Conservation (phyloP, 805 yeast genomes). For the Hanseniaspora meyeri region DNA sequence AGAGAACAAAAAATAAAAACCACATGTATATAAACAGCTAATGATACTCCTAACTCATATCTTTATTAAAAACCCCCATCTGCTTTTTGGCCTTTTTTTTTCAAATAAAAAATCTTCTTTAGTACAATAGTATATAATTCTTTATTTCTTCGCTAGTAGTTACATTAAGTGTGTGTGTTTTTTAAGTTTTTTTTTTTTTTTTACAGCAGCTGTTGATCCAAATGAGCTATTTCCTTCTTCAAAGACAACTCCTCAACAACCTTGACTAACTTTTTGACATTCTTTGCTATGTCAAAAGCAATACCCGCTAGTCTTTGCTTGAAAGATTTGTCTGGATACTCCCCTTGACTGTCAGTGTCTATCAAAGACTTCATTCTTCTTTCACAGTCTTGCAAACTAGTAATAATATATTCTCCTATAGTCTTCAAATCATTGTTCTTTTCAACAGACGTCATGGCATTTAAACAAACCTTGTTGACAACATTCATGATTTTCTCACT, state of each 20-base stretch:
- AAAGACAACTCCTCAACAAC: slow-evolving; percentile 90
- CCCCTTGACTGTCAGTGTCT: slow-evolving; percentile 35
- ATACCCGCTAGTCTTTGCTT: slow-evolving; percentile 92
- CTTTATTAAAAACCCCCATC: no score
- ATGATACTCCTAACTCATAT: no score
- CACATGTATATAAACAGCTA: background rate
- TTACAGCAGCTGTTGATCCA: slow-evolving; percentile 47
- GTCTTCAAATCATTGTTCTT: slow-evolving; percentile 74
- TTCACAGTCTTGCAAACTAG: slow-evolving; percentile 71
- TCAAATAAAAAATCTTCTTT: background rate
- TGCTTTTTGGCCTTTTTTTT: background rate
- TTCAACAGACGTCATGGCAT: slow-evolving; percentile 75
- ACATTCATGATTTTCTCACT: slow-evolving; percentile 67
- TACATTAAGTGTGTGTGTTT: background rate
- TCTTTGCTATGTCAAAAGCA: slow-evolving; percentile 90
- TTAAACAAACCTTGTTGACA: slow-evolving; percentile 77
- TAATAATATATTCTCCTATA: slow-evolving; percentile 85
- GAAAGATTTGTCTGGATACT: slow-evolving; percentile 75
- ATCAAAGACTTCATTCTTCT: slow-evolving; percentile 62
- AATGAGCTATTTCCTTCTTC: slow-evolving; percentile 69
- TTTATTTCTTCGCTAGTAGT: background rate
- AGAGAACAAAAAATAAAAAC: no score
- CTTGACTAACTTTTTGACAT: slow-evolving; percentile 89
- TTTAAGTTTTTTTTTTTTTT: background rate
- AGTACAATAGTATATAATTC: background rate